Conservation (phyloP, 2,329 filamentous ascomycete species). For the Claviceps sp. region DNA sequence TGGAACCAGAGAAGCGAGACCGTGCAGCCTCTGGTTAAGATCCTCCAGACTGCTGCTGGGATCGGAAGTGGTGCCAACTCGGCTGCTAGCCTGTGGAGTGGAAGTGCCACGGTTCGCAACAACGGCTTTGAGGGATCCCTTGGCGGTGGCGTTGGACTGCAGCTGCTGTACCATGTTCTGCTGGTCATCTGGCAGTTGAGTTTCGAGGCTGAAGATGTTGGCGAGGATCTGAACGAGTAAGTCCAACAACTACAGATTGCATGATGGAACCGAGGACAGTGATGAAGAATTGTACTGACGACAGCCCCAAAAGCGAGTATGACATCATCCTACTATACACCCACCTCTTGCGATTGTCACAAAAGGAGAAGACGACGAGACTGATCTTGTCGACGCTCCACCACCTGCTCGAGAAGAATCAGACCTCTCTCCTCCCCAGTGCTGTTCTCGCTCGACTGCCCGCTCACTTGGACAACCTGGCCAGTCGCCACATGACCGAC, state of each 20-base stretch:
- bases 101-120: slow-evolving; percentile 37
- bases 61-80: slow-evolving; percentile 51
- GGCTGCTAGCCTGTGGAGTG: slow-evolving; percentile 48
- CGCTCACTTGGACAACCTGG: slow-evolving; percentile 48
- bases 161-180: slow-evolving; percentile 87
- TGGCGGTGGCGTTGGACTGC: slow-evolving; percentile 77
- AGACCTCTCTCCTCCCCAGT: slow-evolving; percentile 64
- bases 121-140: slow-evolving; percentile 49
- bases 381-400: slow-evolving; percentile 78
- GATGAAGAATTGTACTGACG: background rate
- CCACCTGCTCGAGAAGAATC: slow-evolving; percentile 64
- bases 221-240: slow-evolving; percentile 73
- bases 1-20: slow-evolving; percentile 87
- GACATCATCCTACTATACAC: slow-evolving; percentile 85
- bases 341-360: slow-evolving; percentile 81
- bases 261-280: background rate
- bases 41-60: slow-evolving; percentile 67
- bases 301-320: slow-evolving; percentile 54
- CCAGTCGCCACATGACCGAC: slow-evolving; percentile 49
- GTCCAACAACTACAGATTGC: slow-evolving; percentile 16
- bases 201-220: slow-evolving; percentile 68
- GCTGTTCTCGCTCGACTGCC: slow-evolving; percentile 79
- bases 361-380: slow-evolving; percentile 95
- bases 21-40: slow-evolving; percentile 65
- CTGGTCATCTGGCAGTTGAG: slow-evolving; percentile 93